phyloP scores from a whole-genome alignment of 129 eudicot genomes.

The Glebionis coronaria region DNA sequence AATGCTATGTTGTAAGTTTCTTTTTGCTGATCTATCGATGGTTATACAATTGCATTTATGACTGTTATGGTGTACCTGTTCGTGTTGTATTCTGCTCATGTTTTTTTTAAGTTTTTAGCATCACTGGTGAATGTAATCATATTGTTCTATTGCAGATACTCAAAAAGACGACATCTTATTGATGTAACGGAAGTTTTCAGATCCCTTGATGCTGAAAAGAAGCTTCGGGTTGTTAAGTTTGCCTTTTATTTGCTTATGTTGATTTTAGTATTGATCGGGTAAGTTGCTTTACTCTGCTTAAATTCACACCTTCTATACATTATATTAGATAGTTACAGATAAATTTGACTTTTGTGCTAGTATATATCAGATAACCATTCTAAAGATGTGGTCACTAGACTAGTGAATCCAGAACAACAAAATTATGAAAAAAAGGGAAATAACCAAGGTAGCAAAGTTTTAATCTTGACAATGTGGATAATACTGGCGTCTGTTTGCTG shows the following conservation, averaged over 20 bases:
- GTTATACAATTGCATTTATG: no score
- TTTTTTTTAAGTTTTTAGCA: no score
- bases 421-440: background rate
- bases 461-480: background rate
- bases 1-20: conserved; percentile 58
- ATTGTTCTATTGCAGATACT: conserved; percentile 43
- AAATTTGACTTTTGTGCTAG: background rate
- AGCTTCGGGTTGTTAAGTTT: conserved; percentile 59
- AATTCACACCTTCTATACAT: background rate
- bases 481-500: no score
- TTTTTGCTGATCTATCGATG: conserved; percentile 1
- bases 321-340: background rate
- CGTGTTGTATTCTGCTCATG: background rate
- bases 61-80: background rate
- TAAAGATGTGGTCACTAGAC: no score
- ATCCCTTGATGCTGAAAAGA: conserved; percentile 60
- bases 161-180: conserved; percentile 63
- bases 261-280: conserved; percentile 69
- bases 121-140: no score
- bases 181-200: conserved; percentile 85
- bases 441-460: background rate
- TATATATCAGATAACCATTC: background rate
- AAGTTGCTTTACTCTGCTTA: conserved; percentile 14
- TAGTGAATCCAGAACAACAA: background rate
- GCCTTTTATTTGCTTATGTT: conserved; percentile 59